phyloP scores from a whole-genome alignment of 2,329 filamentous ascomycete species.

The Neonectria ditissima region DNA sequence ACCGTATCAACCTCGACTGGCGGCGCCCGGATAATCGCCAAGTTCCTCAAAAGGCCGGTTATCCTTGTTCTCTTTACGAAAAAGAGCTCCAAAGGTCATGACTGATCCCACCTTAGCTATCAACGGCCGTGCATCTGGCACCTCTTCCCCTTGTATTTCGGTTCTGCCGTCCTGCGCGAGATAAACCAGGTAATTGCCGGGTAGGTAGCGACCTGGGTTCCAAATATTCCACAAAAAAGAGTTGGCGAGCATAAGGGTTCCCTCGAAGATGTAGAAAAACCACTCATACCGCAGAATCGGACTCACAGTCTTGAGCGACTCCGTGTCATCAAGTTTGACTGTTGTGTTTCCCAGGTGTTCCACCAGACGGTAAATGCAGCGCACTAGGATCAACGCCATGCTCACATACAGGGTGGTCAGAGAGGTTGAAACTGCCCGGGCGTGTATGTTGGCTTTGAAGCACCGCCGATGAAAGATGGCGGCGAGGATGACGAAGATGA shows the following conservation, averaged over 20 bases:
- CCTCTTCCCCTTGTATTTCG: slow-evolving; percentile 54
- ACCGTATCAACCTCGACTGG: too few species aligned
- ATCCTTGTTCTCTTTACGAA: too few species aligned
- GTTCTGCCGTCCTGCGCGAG: slow-evolving; percentile 60
- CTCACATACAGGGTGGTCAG: slow-evolving; percentile 61
- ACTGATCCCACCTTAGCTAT: too few species aligned
- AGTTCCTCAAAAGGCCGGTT: too few species aligned
- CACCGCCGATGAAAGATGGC: slow-evolving; percentile 59
- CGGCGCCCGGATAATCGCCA: too few species aligned
- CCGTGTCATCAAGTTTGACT: slow-evolving; percentile 7
- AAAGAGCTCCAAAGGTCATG: too few species aligned
- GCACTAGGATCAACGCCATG: slow-evolving; percentile 59
- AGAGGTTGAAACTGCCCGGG: slow-evolving; percentile 47
- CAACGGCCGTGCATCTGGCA: too few species aligned
- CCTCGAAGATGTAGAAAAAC: slow-evolving; percentile 70
- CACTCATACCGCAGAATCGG: slow-evolving; percentile 64
- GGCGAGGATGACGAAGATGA: slow-evolving; percentile 61
- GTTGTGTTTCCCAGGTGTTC: slow-evolving; percentile 64
- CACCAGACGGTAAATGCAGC: slow-evolving; percentile 67
- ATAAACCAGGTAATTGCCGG: slow-evolving; percentile 59
- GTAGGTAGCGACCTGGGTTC: slow-evolving; percentile 63
- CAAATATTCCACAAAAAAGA: slow-evolving; percentile 59
- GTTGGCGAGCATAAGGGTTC: slow-evolving; percentile 62
- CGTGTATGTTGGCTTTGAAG: slow-evolving; percentile 45
- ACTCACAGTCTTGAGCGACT: slow-evolving; percentile 43